Conservation (phyloP, 2,329 filamentous ascomycete species). For the Pyrenophora seminiperda region DNA sequence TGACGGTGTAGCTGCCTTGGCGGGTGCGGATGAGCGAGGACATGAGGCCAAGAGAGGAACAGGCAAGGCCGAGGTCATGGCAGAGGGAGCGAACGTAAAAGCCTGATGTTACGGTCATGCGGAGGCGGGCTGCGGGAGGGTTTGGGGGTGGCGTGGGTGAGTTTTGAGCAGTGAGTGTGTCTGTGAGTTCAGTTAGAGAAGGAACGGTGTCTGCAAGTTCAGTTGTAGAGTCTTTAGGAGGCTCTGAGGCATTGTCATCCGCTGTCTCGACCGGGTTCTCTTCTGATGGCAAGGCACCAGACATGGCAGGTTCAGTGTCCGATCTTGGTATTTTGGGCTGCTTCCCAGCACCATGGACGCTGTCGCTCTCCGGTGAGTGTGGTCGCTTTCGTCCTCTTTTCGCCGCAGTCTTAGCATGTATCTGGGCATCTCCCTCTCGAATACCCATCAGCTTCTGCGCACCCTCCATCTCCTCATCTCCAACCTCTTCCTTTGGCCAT, state of each 20-base stretch:
- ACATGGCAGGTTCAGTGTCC: conserved; percentile 40
- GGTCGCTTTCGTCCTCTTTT: conserved; percentile 36
- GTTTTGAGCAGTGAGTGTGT: neutral
- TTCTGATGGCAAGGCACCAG: conserved; percentile 37
- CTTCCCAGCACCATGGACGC: conserved; percentile 20
- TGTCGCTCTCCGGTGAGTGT: conserved; percentile 19
- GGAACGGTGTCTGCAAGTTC: too few relatives aligned
- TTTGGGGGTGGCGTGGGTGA: conserved; percentile 4
- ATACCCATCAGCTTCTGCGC: conserved; percentile 68
- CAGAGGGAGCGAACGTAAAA: conserved; percentile 96
- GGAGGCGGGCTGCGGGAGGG: conserved; percentile 77
- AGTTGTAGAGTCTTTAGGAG: too few relatives aligned
- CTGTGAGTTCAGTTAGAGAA: neutral
- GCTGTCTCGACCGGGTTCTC: conserved; percentile 1
- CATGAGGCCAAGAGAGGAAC: conserved; percentile 86
- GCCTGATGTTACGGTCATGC: conserved; percentile 91
- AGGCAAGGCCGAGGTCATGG: conserved; percentile 84
- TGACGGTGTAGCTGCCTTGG: conserved; percentile 80
- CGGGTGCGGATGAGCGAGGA: conserved; percentile 77
- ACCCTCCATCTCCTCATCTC: conserved; percentile 73
- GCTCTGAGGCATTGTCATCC: neutral
- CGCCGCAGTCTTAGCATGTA: conserved; percentile 24
- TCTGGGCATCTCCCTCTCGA: conserved; percentile 37
- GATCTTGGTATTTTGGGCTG: conserved; percentile 34
- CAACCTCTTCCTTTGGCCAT: conserved; percentile 81